phyloP scores from a whole-genome alignment of 2,329 filamentous ascomycete genomes.

The Chaetomium olivaceum region DNA sequence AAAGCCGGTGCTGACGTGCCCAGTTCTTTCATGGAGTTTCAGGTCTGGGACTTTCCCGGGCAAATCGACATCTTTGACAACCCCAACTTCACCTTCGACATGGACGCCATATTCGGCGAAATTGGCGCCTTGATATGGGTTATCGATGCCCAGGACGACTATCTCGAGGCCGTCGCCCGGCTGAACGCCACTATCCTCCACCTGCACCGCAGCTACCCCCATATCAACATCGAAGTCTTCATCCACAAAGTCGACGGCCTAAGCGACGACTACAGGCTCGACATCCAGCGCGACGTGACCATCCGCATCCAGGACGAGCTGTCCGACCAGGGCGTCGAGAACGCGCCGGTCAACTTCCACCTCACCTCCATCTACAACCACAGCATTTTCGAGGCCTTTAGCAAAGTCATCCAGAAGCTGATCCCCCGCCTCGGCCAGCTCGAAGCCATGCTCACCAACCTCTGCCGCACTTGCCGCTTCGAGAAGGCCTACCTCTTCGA shows the following conservation, averaged over 20 bases:
- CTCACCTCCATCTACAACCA: conserved; percentile 98
- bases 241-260: conserved; percentile 99
- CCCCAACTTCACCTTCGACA: conserved; percentile 83
- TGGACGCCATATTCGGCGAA: conserved; percentile 90
- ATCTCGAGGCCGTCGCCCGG: conserved; percentile 83
- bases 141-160: conserved; percentile 97
- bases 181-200: conserved; percentile 88
- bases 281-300: conserved; percentile 94
- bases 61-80: conserved; percentile 89
- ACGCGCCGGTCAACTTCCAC: conserved; percentile 91
- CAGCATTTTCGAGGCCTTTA: conserved; percentile 94
- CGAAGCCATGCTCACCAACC: conserved; percentile 89
- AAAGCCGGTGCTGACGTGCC: conserved; percentile 27
- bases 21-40: conserved; percentile 98
- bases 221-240: conserved; percentile 97
- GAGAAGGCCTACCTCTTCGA: conserved; percentile 99
- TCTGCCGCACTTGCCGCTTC: conserved; percentile 90
- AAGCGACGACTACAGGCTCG: conserved; percentile 92
- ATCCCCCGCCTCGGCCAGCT: conserved; percentile 91
- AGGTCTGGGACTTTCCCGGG: conserved; percentile 96
- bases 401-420: conserved; percentile 96
- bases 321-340: conserved; percentile 88
- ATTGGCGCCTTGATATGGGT: conserved; percentile 97
- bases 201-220: conserved; percentile 83
- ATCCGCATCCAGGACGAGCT: conserved; percentile 96